These are phyloP conservation scores for Exsudoporus frostii DNA, from an alignment of 768 basidiomycete species.

Conservation along the genomic window DNA sequence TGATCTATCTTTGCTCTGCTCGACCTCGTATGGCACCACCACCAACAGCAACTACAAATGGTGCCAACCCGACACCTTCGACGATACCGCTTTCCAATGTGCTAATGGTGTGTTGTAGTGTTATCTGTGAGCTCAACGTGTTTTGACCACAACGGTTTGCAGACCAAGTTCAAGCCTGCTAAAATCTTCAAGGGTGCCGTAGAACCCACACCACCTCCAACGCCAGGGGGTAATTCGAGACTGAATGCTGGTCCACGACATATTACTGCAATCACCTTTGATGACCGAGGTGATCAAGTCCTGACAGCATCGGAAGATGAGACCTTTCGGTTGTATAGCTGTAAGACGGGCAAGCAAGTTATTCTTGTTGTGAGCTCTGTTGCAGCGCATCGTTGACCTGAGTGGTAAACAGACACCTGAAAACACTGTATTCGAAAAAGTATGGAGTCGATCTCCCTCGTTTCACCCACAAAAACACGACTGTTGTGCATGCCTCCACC, in stretches of 20 bases:
- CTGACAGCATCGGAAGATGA: slow-evolving; percentile 92
- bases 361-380: slow-evolving; percentile 16
- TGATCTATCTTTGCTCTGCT: slow-evolving; percentile 4
- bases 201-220: slow-evolving; percentile 53
- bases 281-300: slow-evolving; percentile 83
- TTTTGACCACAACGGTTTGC: slow-evolving; percentile 7
- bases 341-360: slow-evolving; percentile 91
- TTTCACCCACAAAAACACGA: slow-evolving; percentile 87
- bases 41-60: slow-evolving; percentile 36
- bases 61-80: slow-evolving; percentile 23
- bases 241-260: slow-evolving; percentile 53
- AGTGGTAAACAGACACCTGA: slow-evolving; percentile 53
- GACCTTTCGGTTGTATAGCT: slow-evolving; percentile 84
- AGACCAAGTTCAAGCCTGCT: slow-evolving; percentile 81
- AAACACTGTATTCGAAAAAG: slow-evolving; percentile 88
- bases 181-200: slow-evolving; percentile 83
- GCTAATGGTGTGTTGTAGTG: slow-evolving; percentile 44
- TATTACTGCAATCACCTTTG: slow-evolving; percentile 87
- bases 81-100: slow-evolving; percentile 45
- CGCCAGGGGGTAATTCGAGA: slow-evolving; percentile 37
- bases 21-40: slow-evolving; percentile 39
- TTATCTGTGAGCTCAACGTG: background rate
- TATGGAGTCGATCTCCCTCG: slow-evolving; percentile 94
- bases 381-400: slow-evolving; percentile 28
- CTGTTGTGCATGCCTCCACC: slow-evolving; percentile 87